Evolutionary conservation across 768 basidiomycete genomes (phyloP), one percentile per base, ranked within the genome.

Genomic region (Russula ochroleuca): DNA sequence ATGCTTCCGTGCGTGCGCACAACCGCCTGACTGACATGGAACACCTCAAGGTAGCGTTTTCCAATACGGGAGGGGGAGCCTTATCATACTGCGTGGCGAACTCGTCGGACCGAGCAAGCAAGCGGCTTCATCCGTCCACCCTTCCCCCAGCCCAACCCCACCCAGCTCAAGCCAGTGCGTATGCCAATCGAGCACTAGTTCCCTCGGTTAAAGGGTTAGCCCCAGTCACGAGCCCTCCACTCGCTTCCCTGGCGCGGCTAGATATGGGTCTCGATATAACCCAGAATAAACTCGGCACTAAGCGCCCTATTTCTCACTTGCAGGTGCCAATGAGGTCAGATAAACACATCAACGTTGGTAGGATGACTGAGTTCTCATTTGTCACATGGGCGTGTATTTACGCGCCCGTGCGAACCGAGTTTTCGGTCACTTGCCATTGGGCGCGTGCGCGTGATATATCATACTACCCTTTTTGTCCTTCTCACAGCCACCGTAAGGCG

Each of bases 251-350:
- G 45, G 19, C 52, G 57, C 63, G 63, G 63, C 57, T 64, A 64
- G 63, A 64, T 64, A 55, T 59, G 63, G n/a, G 59, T 49, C 63
- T 54, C 63, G 52, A 64, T 64, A n/a, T 19, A 48, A 49, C 49
- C 40, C 13, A 21, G 21, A 33, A 31, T 51, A 61, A 60, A 50
- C 19, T 38, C 9, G 25, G 41, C 21, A 15, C 0, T 45, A 43
- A n/a, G 54, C 53, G 54, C 59, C 23, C 58, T 25, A 35, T 7
- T 48, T 31, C 35, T 50, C 23, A 54, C 54, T 60, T 55, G 64
- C 64, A 55, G 54, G 64, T 43, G 17, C 59, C 59, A 65, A 65
- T 61, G 64, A 65, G 64, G 64, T 65, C 62, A 63, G 62, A 63
- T 63, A 57, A 63, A 48, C 35, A 23, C 21, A 51, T 56, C 53